These are phyloP conservation scores for Leucaena leucocephala DNA, from an alignment of 306 rosid genomes.

Conservation along the genomic window DNA sequence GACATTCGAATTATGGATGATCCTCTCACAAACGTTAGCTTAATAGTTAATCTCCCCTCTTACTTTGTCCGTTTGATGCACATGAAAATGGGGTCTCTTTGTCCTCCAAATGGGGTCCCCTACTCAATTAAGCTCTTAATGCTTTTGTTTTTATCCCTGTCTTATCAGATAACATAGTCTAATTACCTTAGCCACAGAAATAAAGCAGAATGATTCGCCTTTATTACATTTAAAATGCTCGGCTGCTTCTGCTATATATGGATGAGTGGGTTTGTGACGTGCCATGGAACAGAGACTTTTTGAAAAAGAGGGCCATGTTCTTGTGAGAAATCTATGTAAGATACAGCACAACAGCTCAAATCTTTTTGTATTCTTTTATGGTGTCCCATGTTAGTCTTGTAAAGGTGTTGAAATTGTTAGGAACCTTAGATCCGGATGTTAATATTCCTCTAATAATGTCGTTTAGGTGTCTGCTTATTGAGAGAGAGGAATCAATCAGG, in stretches of 20 bases:
- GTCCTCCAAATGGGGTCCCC: slow-evolving; percentile 39
- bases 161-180: slow-evolving; percentile 37
- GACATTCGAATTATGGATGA: slow-evolving; percentile 17
- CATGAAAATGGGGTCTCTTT: slow-evolving; percentile 49
- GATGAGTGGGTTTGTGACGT: slow-evolving; percentile 20
- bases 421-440: slow-evolving; percentile 23
- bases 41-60: slow-evolving; percentile 18
- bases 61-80: slow-evolving; percentile 44
- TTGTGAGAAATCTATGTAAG: not conserved
- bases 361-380: not conserved
- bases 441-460: slow-evolving; percentile 35
- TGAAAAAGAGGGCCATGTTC: not conserved
- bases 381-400: not conserved
- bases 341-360: not conserved
- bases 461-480: slow-evolving; percentile 19
- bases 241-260: slow-evolving; percentile 14
- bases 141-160: slow-evolving; percentile 38
- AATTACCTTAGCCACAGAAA: slow-evolving; percentile 44
- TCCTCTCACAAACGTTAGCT: slow-evolving; percentile 30
- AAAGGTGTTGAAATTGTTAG: slow-evolving; percentile 12
- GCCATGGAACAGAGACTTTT: slow-evolving; percentile 4
- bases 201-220: slow-evolving; percentile 34
- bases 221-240: slow-evolving; percentile 27
- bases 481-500: slow-evolving; percentile 31
- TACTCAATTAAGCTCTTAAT: slow-evolving; percentile 37